These are phyloP conservation scores for Aspergillus brasiliensis DNA, from an alignment of 2,329 filamentous ascomycete species.

Conservation along the genomic window DNA sequence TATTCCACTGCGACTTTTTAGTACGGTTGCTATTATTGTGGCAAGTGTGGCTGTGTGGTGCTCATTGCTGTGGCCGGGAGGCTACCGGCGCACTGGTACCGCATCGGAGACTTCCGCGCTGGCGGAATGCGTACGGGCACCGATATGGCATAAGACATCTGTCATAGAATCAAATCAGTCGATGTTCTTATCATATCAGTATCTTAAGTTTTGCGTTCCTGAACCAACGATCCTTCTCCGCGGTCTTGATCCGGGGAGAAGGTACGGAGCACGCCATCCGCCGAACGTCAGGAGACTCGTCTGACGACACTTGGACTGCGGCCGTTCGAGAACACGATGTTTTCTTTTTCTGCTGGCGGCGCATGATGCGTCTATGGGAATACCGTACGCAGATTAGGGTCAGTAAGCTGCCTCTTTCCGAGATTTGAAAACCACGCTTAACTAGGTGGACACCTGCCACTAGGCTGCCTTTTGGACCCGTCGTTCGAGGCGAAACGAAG, in stretches of 20 bases:
- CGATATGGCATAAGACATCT: not conserved
- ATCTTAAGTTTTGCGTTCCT: conserved; percentile 8
- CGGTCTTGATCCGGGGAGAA: conserved; percentile 14
- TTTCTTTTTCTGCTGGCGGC: conserved; percentile 12
- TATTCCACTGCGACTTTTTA: not conserved
- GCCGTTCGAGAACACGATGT: conserved; percentile 13
- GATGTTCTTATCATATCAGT: conserved; percentile 1
- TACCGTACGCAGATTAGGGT: not conserved
- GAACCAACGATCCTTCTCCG: conserved; percentile 15
- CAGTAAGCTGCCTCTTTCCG: not conserved
- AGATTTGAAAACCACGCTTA: not conserved
- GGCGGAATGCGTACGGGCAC: not conserved
- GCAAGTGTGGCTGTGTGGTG: not conserved
- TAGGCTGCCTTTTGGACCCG: not conserved
- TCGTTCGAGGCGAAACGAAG: not conserved
- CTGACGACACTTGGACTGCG: not conserved
- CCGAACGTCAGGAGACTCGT: conserved; percentile 16
- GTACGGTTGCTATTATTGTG: not conserved
- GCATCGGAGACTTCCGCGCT: conserved; percentile 10
- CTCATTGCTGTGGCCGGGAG: not conserved
- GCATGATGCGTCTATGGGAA: not conserved
- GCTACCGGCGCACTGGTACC: not conserved
- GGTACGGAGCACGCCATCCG: conserved; percentile 13
- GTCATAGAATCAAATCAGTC: conserved; percentile 13
- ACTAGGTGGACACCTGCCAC: not conserved